Base-by-base conservation (phyloP, 768 basidiomycete genomes). In the Russula sp. region DNA sequence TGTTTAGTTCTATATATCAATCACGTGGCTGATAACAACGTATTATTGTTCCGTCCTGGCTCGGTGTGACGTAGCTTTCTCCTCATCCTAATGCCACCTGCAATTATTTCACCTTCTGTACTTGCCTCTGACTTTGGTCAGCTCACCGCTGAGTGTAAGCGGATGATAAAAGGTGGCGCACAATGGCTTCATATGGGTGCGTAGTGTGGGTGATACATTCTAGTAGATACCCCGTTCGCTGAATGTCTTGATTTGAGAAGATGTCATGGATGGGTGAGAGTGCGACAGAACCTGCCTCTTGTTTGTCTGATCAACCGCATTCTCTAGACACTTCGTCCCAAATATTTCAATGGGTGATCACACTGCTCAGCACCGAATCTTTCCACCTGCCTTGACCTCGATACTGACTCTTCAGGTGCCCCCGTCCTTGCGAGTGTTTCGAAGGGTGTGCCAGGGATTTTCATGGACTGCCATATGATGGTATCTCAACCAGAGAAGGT, bases 401-500 rank as follows among this genome's bases (percentile, higher is more conserved):
- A 30, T 36, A 10, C 20, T 61, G 50, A 32, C 38, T 14, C 34
- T 24, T 3, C 73, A 94, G 92, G 95, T 63, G 87, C 92, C 38
- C 95, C 96, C 8, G 83, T 98, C 55, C 83, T 98, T 36, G 80
- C 89, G 34, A 91, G 88, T 69, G 87, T 99, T 24, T 80, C 83
- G 59, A 94, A 94, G 75, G 84, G 86, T 40, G 84, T 98, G 24
- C 95, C 96, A 2, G 92, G 85, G 59, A 97, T 98, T 70, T 98
- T 94, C 79, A 98, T 99, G 96, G 97, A 99, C 76, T 98, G 95
- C 76, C 97, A 99, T 77, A 98, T 98, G 97, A 99, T 99, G 97
- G 97, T 99, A 22, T 75, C 94, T 0, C 79, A 98, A 55, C 97
- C 97, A 11, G 92, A 90, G 72, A 88, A 89, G 81, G 95, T 92